Evolutionary conservation across 1,284 basidiomycete genomes (phyloP), one percentile per base, ranked within the genome.

Genomic region (Cutaneotrichosporon arboriforme): DNA sequence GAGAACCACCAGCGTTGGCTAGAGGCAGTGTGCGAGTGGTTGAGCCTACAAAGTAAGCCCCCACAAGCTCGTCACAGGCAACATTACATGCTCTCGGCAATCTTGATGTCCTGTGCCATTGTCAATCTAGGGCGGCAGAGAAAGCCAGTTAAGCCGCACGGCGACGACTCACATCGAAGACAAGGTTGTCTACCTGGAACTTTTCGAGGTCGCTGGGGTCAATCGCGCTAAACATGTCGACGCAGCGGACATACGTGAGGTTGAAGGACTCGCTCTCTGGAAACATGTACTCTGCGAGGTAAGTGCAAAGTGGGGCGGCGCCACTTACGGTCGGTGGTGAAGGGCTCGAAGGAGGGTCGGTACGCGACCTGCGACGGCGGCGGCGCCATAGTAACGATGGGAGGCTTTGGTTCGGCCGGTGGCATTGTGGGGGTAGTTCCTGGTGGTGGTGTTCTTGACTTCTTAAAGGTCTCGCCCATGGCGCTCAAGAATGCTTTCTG

Each of bases 231-330:
- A 2, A 15, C 15, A 12, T 22, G 20, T 8, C 0, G 13, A 46
- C 53, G 8, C 34, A 54, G n/a, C n/a, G n/a, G 26, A 31, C 26
- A 10, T 31, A 31, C 53, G 42, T 39, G 8, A 58, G 46, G n/a
- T 18, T 44, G 46, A 39, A 52, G 13, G 52, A 49, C 23, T 54
- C 56, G 13, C 23, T 13, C 15, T 58, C 52, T 8, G 56, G 56
- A 15, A 38, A 54, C 56, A 58, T 58, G 46, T 58, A 58, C 43
- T 54, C 56, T 58, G 38, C n/a, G n/a, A n/a, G n/a, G n/a, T n/a
- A n/a, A 10, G 4, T n/a, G 51, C 15, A 51, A 49, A 15, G 18
- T 34, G 21, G 3, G 22, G 21, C 1, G 38, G 5, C 20, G 5
- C 3, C 18, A 42, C 55, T 21, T 38, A 56, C 55, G 50, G 21